A percentile compares a stretch with the other conserved stretches of the same genome.
These are phyloP conservation scores for Penicillium ochrochloron DNA, from an alignment of 495 filamentous ascomycete genomes.

Conservation along the genomic window DNA sequence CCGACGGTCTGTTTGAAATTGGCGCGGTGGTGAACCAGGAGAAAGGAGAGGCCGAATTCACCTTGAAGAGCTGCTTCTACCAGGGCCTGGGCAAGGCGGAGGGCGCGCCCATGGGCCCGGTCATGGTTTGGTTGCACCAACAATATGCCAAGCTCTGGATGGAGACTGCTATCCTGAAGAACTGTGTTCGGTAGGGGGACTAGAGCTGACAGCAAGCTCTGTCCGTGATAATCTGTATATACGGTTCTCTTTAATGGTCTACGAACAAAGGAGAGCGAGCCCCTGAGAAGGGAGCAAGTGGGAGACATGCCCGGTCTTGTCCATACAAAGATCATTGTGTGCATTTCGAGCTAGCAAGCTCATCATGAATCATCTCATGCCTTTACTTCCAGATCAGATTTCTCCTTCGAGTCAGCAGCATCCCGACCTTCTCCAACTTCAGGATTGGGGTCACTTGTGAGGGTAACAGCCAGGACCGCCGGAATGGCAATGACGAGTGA, in stretches of 20 bases:
- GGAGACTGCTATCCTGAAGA: conserved; percentile 56
- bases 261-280: conserved; percentile 8
- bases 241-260: conserved; percentile 16
- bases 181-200: conserved; percentile 19
- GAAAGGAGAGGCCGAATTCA: conserved; percentile 64
- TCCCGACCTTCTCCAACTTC: conserved; percentile 3
- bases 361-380: background rate
- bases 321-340: too few species aligned
- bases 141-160: conserved; percentile 68
- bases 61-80: conserved; percentile 70
- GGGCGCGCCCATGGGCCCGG: conserved; percentile 55
- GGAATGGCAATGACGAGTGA: conserved; percentile 72
- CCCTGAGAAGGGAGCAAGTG: background rate
- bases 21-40: conserved; percentile 63
- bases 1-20: conserved; percentile 74
- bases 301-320: too few species aligned
- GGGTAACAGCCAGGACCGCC: conserved; percentile 56
- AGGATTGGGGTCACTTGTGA: conserved; percentile 28
- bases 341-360: background rate
- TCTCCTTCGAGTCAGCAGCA: conserved; percentile 3
- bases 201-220: background rate
- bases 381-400: conserved; percentile 10
- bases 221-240: conserved; percentile 23
- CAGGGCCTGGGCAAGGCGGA: conserved; percentile 55
- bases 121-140: conserved; percentile 61